Evolutionary conservation across 2,329 filamentous ascomycete species (phyloP), one percentile per base, ranked within the genome.

Genomic region (Pseudogymnoascus sp.): DNA sequence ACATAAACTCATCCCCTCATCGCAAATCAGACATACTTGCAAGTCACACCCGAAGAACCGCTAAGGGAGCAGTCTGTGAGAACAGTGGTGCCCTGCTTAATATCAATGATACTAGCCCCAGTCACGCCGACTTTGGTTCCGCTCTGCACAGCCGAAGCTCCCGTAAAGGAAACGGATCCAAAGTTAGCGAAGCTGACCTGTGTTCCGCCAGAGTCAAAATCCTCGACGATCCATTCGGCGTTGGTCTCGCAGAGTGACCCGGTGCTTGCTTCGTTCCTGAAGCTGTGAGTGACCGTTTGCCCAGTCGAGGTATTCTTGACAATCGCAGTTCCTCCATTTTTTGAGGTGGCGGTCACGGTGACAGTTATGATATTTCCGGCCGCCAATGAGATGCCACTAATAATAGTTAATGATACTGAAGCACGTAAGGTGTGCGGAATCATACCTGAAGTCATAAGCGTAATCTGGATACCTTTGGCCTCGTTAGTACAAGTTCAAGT

Each of bases 141-240:
- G 18, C 63, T 68, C 34, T 68, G 68, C 4, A 69, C 73, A n/a
- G 76, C 78, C 47, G 69, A 69, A 51, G 75, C 73, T 59, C 69
- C 69, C 2, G 75, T 77, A 69, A 83, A 83, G 14, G 74, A 73
- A 8, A 83, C 75, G 4, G 71, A 75, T 12, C 77, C 77, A 65
- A 83, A 83, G 68, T 82, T 70, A 34, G 76, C 78, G 62, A 83
- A 74, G 0, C 75, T 68, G 3, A 83, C 78, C 61, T 79, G 75
- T 1, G 68, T 66, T 40, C 67, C 66, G 40, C 74, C 73, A 2
- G 71, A 67, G 65, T 77, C 72, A 66, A 80, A 83, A 64, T 83
- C 79, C 69, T 81, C 80, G 8, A 81, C 77, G 62, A 82, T 81
- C 79, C 80, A 83, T 62, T 82, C 80, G 1, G 79, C 80, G 62